Percentiles rank a stretch among this genome's conserved stretches.
Evolutionary conservation across 2,329 filamentous ascomycete species (phyloP).

Genomic region (Knoxdaviesia capensis): DNA sequence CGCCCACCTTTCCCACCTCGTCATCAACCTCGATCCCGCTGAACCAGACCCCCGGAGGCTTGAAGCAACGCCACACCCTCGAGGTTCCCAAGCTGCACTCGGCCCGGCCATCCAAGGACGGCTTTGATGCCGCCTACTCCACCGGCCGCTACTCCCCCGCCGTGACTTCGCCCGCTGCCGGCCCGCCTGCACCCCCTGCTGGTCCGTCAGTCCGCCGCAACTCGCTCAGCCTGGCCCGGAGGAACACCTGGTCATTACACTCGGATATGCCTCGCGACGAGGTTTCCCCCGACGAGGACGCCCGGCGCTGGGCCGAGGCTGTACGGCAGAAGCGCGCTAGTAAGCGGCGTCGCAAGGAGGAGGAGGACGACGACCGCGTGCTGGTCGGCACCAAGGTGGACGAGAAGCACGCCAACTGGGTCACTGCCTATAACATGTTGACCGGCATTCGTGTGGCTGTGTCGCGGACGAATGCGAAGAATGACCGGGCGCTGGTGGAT

Average conservation of each 20-base stretch:
- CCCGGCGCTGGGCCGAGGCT: slow-evolving; percentile 77
- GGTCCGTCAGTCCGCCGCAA: slow-evolving; percentile 33
- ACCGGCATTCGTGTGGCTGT: slow-evolving; percentile 96
- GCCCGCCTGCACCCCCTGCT: slow-evolving; percentile 13
- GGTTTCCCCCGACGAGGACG: slow-evolving; percentile 71
- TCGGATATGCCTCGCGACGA: slow-evolving; percentile 75
- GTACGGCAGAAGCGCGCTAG: slow-evolving; percentile 82
- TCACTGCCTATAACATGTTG: slow-evolving; percentile 98
- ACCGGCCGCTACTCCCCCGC: slow-evolving; percentile 68
- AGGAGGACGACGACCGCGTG: slow-evolving; percentile 82
- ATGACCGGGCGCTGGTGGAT: slow-evolving; percentile 75
- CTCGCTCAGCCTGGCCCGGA: slow-evolving; percentile 65
- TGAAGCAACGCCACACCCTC: slow-evolving; percentile 72
- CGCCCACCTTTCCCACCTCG: slow-evolving; percentile 15
- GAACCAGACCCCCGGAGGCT: slow-evolving; percentile 20
- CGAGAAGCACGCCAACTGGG: slow-evolving; percentile 91
- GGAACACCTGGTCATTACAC: slow-evolving; percentile 67
- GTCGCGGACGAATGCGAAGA: slow-evolving; percentile 87
- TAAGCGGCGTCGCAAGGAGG: slow-evolving; percentile 64
- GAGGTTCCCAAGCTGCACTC: slow-evolving; percentile 58
- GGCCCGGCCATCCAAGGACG: slow-evolving; percentile 53
- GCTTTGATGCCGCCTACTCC: slow-evolving; percentile 41
- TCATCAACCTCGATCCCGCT: slow-evolving; percentile 27
- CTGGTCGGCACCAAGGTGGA: slow-evolving; percentile 95
- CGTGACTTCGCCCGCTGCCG: slow-evolving; percentile 22